phyloP scores from a whole-genome alignment of 2,329 filamentous ascomycete genomes.

The Proliferodiscus dingleyae region DNA sequence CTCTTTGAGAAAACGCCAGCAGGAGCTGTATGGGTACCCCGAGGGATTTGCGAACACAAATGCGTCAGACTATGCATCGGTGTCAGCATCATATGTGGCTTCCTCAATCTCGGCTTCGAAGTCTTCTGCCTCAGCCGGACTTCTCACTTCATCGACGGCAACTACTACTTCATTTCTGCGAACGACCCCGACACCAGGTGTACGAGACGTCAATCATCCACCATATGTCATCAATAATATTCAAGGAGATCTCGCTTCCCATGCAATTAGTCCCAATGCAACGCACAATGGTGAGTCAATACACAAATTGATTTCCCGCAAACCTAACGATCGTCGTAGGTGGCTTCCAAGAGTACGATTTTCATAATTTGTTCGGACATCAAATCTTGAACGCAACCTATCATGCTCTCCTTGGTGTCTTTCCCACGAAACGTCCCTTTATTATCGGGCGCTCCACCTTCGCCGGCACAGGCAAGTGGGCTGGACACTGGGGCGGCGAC shows the following conservation, averaged over 20 bases:
- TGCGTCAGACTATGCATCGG: neutral
- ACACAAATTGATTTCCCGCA: neutral
- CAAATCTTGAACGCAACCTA: slow-evolving; percentile 44
- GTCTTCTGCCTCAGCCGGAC: slow-evolving; percentile 24
- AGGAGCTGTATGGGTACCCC: no score
- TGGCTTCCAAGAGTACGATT: slow-evolving; percentile 71
- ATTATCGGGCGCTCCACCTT: slow-evolving; percentile 75
- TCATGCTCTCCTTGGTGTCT: slow-evolving; percentile 60
- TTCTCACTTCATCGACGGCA: slow-evolving; percentile 23
- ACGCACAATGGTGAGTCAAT: slow-evolving; percentile 49
- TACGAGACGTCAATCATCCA: slow-evolving; percentile 65
- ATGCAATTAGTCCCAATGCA: slow-evolving; percentile 71
- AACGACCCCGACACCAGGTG: slow-evolving; percentile 56
- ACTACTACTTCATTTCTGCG: slow-evolving; percentile 44
- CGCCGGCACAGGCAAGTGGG: slow-evolving; percentile 61
- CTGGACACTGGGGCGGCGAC: slow-evolving; percentile 58
- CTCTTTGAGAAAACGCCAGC: no score
- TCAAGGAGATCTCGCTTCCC: slow-evolving; percentile 65
- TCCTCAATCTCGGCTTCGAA: slow-evolving; percentile 29
- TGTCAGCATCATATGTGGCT: slow-evolving; percentile 45
- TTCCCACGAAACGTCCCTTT: slow-evolving; percentile 60
- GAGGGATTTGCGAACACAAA: neutral
- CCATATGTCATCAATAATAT: slow-evolving; percentile 74
- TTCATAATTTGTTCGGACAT: slow-evolving; percentile 75
- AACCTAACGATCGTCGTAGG: slow-evolving; percentile 35